Conservation (phyloP, 2,329 filamentous ascomycete species). For the Claviceps purpurea region DNA sequence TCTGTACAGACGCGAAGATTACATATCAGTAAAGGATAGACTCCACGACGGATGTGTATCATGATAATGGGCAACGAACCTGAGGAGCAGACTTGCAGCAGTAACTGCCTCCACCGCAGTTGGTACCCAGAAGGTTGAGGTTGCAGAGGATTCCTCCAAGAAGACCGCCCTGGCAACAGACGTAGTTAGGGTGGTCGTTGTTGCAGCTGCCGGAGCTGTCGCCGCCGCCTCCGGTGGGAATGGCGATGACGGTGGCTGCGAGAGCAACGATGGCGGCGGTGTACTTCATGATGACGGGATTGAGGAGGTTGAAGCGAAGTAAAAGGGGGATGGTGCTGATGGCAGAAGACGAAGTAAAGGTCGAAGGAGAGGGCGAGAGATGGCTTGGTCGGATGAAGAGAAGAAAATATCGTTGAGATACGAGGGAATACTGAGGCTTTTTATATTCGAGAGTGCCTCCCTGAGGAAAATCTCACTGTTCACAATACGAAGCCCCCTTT, state of each 20-base stretch:
- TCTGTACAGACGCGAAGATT: not conserved
- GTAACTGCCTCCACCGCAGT: not conserved
- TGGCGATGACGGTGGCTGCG: constrained; percentile 1
- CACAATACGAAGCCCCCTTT: too few species aligned
- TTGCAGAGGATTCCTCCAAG: constrained; percentile 1
- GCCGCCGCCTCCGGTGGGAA: not conserved
- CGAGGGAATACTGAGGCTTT: not conserved
- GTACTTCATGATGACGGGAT: constrained; percentile 4
- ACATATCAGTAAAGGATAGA: not conserved
- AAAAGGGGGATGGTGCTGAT: not conserved
- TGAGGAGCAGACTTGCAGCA: constrained; percentile 3
- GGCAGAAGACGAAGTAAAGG: not conserved
- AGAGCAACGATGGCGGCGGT: constrained; percentile 1
- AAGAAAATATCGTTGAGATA: not conserved
- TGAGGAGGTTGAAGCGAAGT: not conserved
- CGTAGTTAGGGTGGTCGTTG: not conserved
- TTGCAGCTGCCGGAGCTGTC: not conserved
- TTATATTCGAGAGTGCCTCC: not conserved
- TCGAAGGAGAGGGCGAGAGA: not conserved
- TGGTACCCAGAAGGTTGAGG: not conserved
- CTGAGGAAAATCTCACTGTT: not conserved
- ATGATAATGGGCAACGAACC: constrained; percentile 1
- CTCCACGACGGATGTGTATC: too few species aligned
- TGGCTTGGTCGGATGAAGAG: not conserved
- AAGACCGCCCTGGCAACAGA: constrained; percentile 1